A percentile compares a stretch with the other conserved stretches of the same genome.
Conservation (phyloP, 805 yeast genomes). For the Lipomyces yamanashiensis region DNA sequence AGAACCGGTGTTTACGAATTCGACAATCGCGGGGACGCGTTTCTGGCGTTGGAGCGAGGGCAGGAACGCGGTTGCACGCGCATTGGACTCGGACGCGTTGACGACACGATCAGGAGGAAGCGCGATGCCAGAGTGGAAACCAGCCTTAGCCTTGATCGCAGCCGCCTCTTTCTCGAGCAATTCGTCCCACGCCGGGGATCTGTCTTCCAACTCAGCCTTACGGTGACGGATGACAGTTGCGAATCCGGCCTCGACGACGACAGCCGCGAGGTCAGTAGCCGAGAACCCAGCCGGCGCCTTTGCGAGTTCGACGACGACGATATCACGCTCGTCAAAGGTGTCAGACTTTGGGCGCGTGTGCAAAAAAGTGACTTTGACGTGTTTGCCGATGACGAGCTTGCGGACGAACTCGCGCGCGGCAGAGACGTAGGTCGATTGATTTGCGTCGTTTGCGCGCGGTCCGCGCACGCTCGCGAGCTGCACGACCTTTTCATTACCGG, state of each 20-base stretch:
- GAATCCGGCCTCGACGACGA: slow-evolving; percentile 65
- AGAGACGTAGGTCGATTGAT: slow-evolving; percentile 60
- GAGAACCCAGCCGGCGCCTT: slow-evolving; percentile 41
- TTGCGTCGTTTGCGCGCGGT: slow-evolving; percentile 67
- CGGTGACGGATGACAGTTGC: slow-evolving; percentile 81
- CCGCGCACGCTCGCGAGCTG: slow-evolving; percentile 78
- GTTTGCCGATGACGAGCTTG: slow-evolving; percentile 69
- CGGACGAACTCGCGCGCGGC: slow-evolving; percentile 78
- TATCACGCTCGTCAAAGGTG: slow-evolving; percentile 65
- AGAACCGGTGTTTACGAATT: slow-evolving; percentile 68
- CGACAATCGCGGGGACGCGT: slow-evolving; percentile 70
- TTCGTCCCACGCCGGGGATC: slow-evolving; percentile 78
- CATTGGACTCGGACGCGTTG: slow-evolving; percentile 76
- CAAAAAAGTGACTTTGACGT: slow-evolving; percentile 63
- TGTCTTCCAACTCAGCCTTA: slow-evolving; percentile 67
- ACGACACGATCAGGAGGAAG: slow-evolving; percentile 65
- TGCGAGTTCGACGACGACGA: slow-evolving; percentile 56
- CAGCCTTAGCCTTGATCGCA: slow-evolving; percentile 61
- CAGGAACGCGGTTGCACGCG: slow-evolving; percentile 75
- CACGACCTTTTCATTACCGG: slow-evolving; percentile 59
- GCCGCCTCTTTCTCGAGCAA: slow-evolving; percentile 69
- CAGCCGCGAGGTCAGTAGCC: slow-evolving; percentile 63
- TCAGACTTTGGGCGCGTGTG: slow-evolving; percentile 66
- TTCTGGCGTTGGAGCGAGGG: slow-evolving; percentile 70
- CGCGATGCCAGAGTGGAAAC: slow-evolving; percentile 64